phyloP scores from a whole-genome alignment of 2,329 filamentous ascomycete species.

The Alternaria rosae region DNA sequence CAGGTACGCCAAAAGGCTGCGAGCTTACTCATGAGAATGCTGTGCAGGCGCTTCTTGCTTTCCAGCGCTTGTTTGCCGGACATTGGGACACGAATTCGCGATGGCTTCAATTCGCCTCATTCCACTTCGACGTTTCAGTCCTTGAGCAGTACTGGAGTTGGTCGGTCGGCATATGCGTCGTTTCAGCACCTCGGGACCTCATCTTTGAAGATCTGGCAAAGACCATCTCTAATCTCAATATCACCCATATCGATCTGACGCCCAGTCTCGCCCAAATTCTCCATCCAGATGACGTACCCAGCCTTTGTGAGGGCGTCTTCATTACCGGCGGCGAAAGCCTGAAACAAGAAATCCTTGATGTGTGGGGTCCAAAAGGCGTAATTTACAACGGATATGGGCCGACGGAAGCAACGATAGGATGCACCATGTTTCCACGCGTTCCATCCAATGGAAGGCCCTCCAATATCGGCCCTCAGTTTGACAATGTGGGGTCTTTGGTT shows the following conservation, averaged over 20 bases:
- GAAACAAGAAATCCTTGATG: slow-evolving; percentile 86
- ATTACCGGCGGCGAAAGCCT: slow-evolving; percentile 91
- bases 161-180: slow-evolving; percentile 86
- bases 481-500: slow-evolving; percentile 86
- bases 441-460: slow-evolving; percentile 78
- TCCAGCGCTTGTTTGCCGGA: slow-evolving; percentile 76
- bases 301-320: slow-evolving; percentile 81
- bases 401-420: slow-evolving; percentile 91
- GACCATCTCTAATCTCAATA: slow-evolving; percentile 73
- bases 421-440: slow-evolving; percentile 87
- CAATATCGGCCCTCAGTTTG: slow-evolving; percentile 87
- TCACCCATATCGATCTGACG: slow-evolving; percentile 92
- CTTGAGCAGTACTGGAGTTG: slow-evolving; percentile 96
- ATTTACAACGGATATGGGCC: slow-evolving; percentile 93
- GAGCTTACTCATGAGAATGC: slow-evolving; percentile 88
- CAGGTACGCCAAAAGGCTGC: slow-evolving; percentile 85
- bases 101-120: slow-evolving; percentile 92
- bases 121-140: slow-evolving; percentile 94
- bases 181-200: slow-evolving; percentile 81
- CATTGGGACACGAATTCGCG: slow-evolving; percentile 78
- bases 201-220: slow-evolving; percentile 83
- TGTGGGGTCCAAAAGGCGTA: slow-evolving; percentile 79
- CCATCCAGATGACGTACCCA: slow-evolving; percentile 81
- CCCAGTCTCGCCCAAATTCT: slow-evolving; percentile 83
- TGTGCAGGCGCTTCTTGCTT: slow-evolving; percentile 88